These are phyloP conservation scores for Chlamydomonas asymmetrica DNA, from an alignment of 139 green algal genomes.

Conservation along the genomic window DNA sequence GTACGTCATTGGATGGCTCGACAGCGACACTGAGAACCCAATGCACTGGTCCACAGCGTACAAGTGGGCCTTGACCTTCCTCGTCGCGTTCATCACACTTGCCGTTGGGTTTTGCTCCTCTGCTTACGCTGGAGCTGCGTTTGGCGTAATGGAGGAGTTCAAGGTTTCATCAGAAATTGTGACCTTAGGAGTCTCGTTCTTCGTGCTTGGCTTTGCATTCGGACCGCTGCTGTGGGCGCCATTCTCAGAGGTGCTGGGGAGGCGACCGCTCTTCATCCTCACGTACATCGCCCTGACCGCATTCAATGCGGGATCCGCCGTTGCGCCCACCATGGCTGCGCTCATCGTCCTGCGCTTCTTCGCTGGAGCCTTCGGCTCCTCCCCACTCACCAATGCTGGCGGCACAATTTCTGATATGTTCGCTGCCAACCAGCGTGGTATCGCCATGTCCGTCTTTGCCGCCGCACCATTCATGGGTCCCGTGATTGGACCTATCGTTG, in stretches of 20 bases:
- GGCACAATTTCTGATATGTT: conserved; percentile 24
- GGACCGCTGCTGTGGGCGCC: conserved; percentile 21
- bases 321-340: conserved; percentile 5
- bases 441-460: conserved; percentile 19
- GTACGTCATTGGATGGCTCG: conserved; percentile 3
- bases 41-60: not conserved
- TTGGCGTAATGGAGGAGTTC: not conserved
- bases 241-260: conserved; percentile 7
- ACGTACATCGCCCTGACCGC: conserved; percentile 4
- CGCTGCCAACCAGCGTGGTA: not conserved
- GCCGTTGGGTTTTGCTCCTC: conserved; percentile 17
- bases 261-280: conserved; percentile 7
- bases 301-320: conserved; percentile 1
- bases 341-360: conserved; percentile 28
- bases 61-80: not conserved
- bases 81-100: not conserved
- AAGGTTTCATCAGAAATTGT: not conserved
- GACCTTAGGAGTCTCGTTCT: not conserved
- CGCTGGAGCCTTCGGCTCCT: conserved; percentile 19
- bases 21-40: not conserved
- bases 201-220: conserved; percentile 17
- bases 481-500: conserved; percentile 20
- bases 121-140: conserved; percentile 6
- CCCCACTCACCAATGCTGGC: conserved; percentile 18
- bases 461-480: conserved; percentile 20